These are phyloP conservation scores for Russula olivacea DNA, from an alignment of 768 basidiomycete species.

Conservation along the genomic window DNA sequence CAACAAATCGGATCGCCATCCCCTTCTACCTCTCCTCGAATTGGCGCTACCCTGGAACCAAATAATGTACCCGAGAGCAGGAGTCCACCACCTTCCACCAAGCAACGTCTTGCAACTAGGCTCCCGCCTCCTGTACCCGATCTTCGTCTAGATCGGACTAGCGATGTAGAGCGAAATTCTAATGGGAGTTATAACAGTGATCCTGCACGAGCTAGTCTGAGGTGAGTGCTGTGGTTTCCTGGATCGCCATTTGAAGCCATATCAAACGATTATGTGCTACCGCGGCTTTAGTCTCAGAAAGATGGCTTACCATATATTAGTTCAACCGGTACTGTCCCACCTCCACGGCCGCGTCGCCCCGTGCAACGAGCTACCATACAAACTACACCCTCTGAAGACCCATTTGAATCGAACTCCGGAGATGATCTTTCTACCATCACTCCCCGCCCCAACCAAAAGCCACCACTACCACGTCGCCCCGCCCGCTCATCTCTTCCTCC, in stretches of 20 bases:
- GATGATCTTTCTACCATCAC: neutral
- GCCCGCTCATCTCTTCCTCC: constrained; percentile 15
- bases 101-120: constrained; percentile 16
- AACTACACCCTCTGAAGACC: neutral
- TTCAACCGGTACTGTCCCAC: neutral
- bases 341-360: neutral
- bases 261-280: neutral
- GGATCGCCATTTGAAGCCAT: neutral
- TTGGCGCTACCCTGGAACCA: constrained; percentile 4
- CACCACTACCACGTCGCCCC: constrained; percentile 14
- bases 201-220: neutral
- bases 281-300: neutral
- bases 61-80: neutral
- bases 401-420: constrained; percentile 6
- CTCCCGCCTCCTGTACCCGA: constrained; percentile 18
- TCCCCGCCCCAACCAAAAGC: constrained; percentile 1
- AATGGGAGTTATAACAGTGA: neutral
- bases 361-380: neutral
- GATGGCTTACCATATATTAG: constrained; percentile 12
- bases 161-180: neutral
- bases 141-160: constrained; percentile 4
- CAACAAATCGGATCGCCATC: constrained; percentile 19
- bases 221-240: constrained; percentile 5
- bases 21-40: constrained; percentile 15
- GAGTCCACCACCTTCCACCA: constrained; percentile 14